Evolutionary conservation across 805 yeast genomes (phyloP).

Genomic region (Ogataea neopini): DNA sequence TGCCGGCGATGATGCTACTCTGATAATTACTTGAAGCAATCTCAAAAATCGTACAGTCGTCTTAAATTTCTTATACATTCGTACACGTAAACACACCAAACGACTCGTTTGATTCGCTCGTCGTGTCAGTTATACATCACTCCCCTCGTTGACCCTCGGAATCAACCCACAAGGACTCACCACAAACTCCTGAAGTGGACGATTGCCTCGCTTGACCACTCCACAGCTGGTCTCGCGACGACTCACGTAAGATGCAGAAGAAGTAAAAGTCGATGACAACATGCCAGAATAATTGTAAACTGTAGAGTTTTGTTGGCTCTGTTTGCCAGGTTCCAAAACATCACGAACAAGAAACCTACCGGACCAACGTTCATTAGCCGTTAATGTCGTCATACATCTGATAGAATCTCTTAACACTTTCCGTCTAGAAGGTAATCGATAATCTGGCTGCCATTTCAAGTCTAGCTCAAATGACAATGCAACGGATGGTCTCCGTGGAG

Average conservation of each 20-base stretch:
- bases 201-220: not conserved
- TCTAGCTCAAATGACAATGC: conserved; percentile 5
- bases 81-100: no score
- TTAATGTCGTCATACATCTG: conserved; percentile 36
- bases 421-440: conserved; percentile 24
- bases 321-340: conserved; percentile 9
- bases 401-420: conserved; percentile 35
- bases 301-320: not conserved
- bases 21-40: no score
- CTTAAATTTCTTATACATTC: no score
- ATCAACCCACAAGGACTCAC: conserved; percentile 36
- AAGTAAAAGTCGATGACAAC: conserved; percentile 12
- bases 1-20: not conserved
- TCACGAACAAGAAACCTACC: conserved; percentile 34
- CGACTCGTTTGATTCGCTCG: not conserved
- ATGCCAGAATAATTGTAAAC: conserved; percentile 8
- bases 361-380: conserved; percentile 37
- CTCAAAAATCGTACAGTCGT: no score
- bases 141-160: conserved; percentile 28
- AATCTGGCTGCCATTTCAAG: conserved; percentile 12
- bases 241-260: not conserved
- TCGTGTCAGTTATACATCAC: conserved; percentile 1
- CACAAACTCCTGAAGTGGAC: conserved; percentile 36
- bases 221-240: conserved; percentile 5
- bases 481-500: not conserved